These are phyloP conservation scores for Daedalea quercina DNA, from an alignment of 768 basidiomycete genomes.

Conservation along the genomic window DNA sequence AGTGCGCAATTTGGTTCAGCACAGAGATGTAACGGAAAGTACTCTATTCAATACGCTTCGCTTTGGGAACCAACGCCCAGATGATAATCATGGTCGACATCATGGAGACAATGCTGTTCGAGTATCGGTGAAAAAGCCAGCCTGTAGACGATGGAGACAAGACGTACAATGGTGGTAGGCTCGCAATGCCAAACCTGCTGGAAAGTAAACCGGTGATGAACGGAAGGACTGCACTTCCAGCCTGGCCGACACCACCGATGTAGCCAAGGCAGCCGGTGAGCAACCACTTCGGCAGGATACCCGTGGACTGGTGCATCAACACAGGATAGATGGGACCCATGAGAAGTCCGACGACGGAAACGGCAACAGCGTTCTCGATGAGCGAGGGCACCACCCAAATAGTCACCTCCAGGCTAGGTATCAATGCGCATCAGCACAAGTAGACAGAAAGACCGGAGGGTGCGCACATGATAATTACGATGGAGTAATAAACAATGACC, in stretches of 20 bases:
- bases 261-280: conserved; percentile 44
- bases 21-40: not conserved
- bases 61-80: conserved; percentile 45
- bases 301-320: conserved; percentile 62
- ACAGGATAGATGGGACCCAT: conserved; percentile 50
- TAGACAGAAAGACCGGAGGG: not conserved
- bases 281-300: conserved; percentile 65
- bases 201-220: conserved; percentile 70
- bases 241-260: conserved; percentile 45
- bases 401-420: conserved; percentile 18
- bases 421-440: not conserved
- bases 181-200: conserved; percentile 51
- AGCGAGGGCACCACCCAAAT: conserved; percentile 50
- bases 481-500: conserved; percentile 20
- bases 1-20: too few relatives aligned
- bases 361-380: conserved; percentile 44
- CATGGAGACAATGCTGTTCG: conserved; percentile 47
- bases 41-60: conserved; percentile 11
- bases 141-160: not conserved
- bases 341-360: conserved; percentile 27
- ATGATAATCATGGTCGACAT: conserved; percentile 51
- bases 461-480: conserved; percentile 20
- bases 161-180: conserved; percentile 57
- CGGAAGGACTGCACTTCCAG: conserved; percentile 65
- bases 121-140: not conserved